Percentiles rank a stretch among this genome's conserved stretches.
These are phyloP conservation scores for Fusarium hostae DNA, from an alignment of 2,329 filamentous ascomycete species.

Conservation along the genomic window DNA sequence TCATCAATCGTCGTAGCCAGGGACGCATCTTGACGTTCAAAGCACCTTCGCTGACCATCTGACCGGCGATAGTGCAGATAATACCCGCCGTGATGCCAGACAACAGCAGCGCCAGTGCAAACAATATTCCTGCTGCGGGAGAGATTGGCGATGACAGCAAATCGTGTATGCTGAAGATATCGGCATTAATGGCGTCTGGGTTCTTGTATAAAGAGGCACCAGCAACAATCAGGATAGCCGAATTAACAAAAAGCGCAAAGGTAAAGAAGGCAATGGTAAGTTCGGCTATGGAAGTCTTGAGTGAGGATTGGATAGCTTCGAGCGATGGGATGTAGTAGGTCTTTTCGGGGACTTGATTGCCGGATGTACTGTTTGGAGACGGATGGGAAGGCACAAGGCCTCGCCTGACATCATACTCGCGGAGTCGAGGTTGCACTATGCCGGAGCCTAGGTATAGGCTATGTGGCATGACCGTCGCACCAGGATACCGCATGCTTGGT, in stretches of 20 bases:
- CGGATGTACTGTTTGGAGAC: background rate
- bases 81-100: constrained; percentile 86
- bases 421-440: constrained; percentile 73
- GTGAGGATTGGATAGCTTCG: constrained; percentile 76
- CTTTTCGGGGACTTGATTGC: constrained; percentile 52
- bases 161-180: constrained; percentile 85
- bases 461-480: constrained; percentile 80
- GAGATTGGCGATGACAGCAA: constrained; percentile 76
- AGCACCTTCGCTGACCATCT: constrained; percentile 89
- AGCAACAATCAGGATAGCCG: constrained; percentile 82
- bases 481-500: constrained; percentile 80
- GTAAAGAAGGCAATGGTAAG: constrained; percentile 79
- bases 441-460: constrained; percentile 76
- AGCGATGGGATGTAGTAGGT: constrained; percentile 76
- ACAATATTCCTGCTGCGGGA: constrained; percentile 82
- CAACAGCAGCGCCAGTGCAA: constrained; percentile 82
- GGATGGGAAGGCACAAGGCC: background rate
- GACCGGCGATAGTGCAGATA: constrained; percentile 88
- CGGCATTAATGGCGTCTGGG: constrained; percentile 70
- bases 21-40: constrained; percentile 72
- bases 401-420: constrained; percentile 63
- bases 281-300: constrained; percentile 79
- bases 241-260: constrained; percentile 87
- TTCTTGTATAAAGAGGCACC: constrained; percentile 78
- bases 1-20: constrained; percentile 82